Percentiles rank a stretch among this genome's conserved stretches.
phyloP scores from a whole-genome alignment of 345 rosid genomes.

The Populus pruinosa region DNA sequence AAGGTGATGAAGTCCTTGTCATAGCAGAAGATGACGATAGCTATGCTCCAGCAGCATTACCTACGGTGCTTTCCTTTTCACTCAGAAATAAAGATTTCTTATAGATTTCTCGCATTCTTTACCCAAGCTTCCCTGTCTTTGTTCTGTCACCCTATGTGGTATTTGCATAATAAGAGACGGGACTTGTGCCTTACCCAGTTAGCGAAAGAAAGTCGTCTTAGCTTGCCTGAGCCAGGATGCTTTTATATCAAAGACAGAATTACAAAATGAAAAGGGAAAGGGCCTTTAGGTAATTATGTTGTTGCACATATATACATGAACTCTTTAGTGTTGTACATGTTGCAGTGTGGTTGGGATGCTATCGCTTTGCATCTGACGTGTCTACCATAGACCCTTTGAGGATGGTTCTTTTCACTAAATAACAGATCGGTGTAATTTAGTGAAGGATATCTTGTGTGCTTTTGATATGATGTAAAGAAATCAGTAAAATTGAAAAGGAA shows the following conservation, averaged over 20 bases:
- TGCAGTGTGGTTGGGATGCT: neutral
- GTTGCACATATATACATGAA: neutral
- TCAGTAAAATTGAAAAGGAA: neutral
- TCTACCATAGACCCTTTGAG: neutral
- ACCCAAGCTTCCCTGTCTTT: neutral
- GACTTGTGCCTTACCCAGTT: constrained; percentile 1
- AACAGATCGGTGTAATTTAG: neutral
- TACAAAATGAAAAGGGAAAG: neutral
- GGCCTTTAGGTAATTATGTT: neutral
- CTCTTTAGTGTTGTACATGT: neutral
- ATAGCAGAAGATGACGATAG: constrained; percentile 78
- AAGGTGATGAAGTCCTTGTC: constrained; percentile 74
- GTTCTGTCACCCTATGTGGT: neutral
- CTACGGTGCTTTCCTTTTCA: constrained; percentile 59
- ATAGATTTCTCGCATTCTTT: constrained; percentile 3
- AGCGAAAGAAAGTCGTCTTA: neutral
- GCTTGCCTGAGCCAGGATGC: neutral
- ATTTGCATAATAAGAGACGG: neutral
- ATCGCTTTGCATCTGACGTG: neutral
- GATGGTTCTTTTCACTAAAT: neutral
- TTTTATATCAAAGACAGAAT: neutral
- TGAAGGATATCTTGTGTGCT: neutral
- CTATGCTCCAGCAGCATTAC: constrained; percentile 57
- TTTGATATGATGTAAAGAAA: neutral
- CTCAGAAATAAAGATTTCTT: constrained; percentile 14